Percentiles rank a stretch among this genome's conserved stretches.
phyloP scores from a whole-genome alignment of 2,329 filamentous ascomycete species.

The Lasiodiplodia citricola region DNA sequence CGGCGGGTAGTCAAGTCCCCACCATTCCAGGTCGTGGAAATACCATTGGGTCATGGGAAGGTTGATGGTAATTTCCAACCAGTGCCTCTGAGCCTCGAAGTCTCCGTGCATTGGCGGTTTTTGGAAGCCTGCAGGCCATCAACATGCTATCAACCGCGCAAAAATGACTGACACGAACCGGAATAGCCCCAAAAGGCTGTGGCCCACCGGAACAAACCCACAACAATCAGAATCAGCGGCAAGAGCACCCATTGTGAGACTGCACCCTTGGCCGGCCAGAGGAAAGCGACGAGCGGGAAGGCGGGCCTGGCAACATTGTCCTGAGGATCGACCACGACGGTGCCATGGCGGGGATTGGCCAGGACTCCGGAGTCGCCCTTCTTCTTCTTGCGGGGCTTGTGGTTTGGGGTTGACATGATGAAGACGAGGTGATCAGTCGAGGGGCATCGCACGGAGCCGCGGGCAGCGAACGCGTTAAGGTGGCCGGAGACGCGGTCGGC shows the following conservation, averaged over 20 bases:
- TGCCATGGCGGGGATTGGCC: conserved; percentile 49
- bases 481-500: conserved; percentile 10
- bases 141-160: background rate
- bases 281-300: conserved; percentile 90
- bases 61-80: conserved; percentile 95
- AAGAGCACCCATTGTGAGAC: conserved; percentile 91
- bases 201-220: conserved; percentile 92
- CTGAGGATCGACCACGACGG: conserved; percentile 47
- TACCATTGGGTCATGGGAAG: conserved; percentile 96
- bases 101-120: conserved; percentile 92
- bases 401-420: conserved; percentile 41
- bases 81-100: conserved; percentile 96
- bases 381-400: conserved; percentile 52
- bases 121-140: conserved; percentile 64
- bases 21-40: conserved; percentile 95
- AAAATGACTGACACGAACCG: conserved; percentile 57
- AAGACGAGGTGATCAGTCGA: conserved; percentile 28
- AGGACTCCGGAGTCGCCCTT: conserved; percentile 48
- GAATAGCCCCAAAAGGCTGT: conserved; percentile 95
- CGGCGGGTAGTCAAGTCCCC: conserved; percentile 97
- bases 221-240: conserved; percentile 84
- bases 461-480: conserved; percentile 14
- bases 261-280: conserved; percentile 87
- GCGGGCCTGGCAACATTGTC: conserved; percentile 62
- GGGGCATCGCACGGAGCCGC: conserved; percentile 30